phyloP scores from a whole-genome alignment of 2,329 filamentous ascomycete species.

The Nannizziopsis barbatae region DNA sequence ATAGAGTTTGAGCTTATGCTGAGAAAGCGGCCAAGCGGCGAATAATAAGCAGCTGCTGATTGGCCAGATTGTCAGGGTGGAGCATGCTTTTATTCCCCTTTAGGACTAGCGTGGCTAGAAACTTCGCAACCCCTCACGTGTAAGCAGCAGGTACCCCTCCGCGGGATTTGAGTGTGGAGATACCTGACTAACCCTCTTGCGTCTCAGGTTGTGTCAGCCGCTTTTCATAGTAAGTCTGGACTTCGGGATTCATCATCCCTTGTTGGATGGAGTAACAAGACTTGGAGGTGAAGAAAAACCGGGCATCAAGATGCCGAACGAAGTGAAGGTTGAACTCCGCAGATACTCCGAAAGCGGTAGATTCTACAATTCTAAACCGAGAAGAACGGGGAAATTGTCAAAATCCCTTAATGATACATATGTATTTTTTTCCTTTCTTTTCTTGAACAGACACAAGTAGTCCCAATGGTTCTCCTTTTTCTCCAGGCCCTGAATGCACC shows the following conservation, averaged over 20 bases:
- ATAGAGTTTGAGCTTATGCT: background rate
- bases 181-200: background rate
- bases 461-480: background rate
- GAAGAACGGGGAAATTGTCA: too few relatives aligned
- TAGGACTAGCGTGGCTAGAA: background rate
- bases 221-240: too few relatives aligned
- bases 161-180: background rate
- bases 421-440: too few relatives aligned
- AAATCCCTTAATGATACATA: too few relatives aligned
- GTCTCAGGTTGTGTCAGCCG: background rate
- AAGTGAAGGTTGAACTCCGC: too few relatives aligned
- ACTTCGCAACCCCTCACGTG: slow-evolving; percentile 1
- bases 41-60: slow-evolving; percentile 15
- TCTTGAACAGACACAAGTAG: too few relatives aligned
- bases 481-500: slow-evolving; percentile 1
- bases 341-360: too few relatives aligned
- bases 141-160: background rate
- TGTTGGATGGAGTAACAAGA: too few relatives aligned
- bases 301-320: too few relatives aligned
- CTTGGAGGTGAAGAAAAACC: too few relatives aligned
- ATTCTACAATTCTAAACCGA: too few relatives aligned
- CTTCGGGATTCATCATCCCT: too few relatives aligned
- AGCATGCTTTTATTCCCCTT: slow-evolving; percentile 4
- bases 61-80: slow-evolving; percentile 9
- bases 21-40: background rate